Percentiles rank a stretch among this genome's conserved stretches.
phyloP scores from a whole-genome alignment of 805 yeast species.

The Candida sonorensis region DNA sequence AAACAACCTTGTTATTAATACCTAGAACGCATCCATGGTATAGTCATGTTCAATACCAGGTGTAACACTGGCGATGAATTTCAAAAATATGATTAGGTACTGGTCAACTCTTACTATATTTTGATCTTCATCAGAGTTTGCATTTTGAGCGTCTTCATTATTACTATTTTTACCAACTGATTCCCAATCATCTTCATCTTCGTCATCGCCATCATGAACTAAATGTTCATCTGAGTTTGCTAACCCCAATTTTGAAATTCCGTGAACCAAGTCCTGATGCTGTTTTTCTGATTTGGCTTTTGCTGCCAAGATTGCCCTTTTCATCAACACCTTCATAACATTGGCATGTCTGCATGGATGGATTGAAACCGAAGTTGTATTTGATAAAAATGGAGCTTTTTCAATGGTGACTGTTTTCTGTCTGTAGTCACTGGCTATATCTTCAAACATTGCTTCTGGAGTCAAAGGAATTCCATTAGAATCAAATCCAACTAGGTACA shows the following conservation, averaged over 20 bases:
- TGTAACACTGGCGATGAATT: constrained; percentile 93
- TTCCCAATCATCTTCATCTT: constrained; percentile 43
- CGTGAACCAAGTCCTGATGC: constrained; percentile 27
- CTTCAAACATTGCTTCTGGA: constrained; percentile 92
- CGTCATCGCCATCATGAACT: constrained; percentile 35
- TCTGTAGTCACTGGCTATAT: constrained; percentile 83
- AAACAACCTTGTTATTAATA: too few relatives aligned
- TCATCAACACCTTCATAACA: constrained; percentile 86
- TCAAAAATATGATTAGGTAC: constrained; percentile 80
- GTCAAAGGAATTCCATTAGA: constrained; percentile 78
- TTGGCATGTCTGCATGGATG: constrained; percentile 96
- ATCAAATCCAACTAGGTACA: constrained; percentile 84
- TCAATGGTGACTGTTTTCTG: constrained; percentile 97
- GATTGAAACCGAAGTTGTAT: constrained; percentile 76
- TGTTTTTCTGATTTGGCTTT: constrained; percentile 26
- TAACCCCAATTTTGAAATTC: constrained; percentile 41
- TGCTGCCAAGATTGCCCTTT: constrained; percentile 52
- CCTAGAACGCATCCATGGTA: constrained; percentile 88
- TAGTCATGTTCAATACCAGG: constrained; percentile 97
- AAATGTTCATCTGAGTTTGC: constrained; percentile 31
- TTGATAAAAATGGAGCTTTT: constrained; percentile 74
- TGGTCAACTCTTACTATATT: constrained; percentile 76
- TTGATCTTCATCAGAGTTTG: constrained; percentile 15
- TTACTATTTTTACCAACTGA: constrained; percentile 32
- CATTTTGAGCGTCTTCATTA: neutral